Evolutionary conservation across 2,329 filamentous ascomycete species (phyloP).

Genomic region (Beauveria bassiana): DNA sequence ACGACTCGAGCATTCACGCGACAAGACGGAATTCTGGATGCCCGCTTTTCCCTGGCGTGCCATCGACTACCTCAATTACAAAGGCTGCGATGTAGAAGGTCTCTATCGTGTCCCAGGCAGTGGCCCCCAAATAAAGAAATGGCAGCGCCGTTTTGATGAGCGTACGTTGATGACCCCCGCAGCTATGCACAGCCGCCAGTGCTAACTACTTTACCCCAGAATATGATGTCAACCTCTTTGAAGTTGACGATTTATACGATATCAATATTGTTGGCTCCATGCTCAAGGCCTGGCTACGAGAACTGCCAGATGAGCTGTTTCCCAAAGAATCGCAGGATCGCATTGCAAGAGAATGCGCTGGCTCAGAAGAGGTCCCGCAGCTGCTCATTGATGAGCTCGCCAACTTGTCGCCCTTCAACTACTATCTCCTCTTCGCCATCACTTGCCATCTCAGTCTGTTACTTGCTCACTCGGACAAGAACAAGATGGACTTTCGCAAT

Average conservation of each 20-base stretch:
- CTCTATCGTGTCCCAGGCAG: conserved; percentile 89
- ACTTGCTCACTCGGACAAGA: conserved; percentile 85
- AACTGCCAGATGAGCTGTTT: conserved; percentile 90
- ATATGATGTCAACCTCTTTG: conserved; percentile 82
- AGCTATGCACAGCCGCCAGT: neutral
- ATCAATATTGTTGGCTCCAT: conserved; percentile 95
- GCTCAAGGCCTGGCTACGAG: conserved; percentile 92
- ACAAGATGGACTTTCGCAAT: conserved; percentile 97
- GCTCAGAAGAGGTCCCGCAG: conserved; percentile 73
- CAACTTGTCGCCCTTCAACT: conserved; percentile 91
- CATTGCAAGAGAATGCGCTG: conserved; percentile 71
- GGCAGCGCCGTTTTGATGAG: conserved; percentile 85
- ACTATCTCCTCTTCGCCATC: conserved; percentile 94
- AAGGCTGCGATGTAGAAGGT: conserved; percentile 87
- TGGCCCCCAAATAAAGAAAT: conserved; percentile 83
- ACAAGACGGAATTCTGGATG: conserved; percentile 99
- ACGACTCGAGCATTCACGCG: conserved; percentile 74
- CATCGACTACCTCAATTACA: conserved; percentile 94
- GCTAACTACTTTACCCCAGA: conserved; percentile 39
- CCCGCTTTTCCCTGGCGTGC: conserved; percentile 90
- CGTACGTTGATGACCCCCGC: conserved; percentile 38
- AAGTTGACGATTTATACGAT: conserved; percentile 81
- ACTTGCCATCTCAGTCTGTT: conserved; percentile 91
- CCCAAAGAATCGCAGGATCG: conserved; percentile 76
- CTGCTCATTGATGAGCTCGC: conserved; percentile 86